Percentiles rank a stretch among this genome's conserved stretches.
Conservation (phyloP, 2,329 filamentous ascomycete genomes). For the Beauveria medogensis region DNA sequence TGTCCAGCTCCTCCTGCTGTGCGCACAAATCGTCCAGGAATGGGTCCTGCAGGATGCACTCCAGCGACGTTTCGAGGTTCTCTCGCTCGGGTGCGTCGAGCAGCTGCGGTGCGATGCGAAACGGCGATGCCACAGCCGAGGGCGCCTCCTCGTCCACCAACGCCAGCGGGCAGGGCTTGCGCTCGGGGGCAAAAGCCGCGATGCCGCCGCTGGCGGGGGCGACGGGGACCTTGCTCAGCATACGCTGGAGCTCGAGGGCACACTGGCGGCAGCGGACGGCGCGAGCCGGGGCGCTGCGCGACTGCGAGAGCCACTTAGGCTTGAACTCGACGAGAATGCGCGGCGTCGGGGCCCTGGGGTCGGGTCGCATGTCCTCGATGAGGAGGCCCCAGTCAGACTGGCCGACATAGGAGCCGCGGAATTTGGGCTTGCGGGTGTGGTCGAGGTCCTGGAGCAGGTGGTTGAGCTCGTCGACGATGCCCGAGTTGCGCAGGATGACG, state of each 20-base stretch:
- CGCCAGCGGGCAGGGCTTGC: slow-evolving; percentile 56
- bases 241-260: slow-evolving; percentile 41
- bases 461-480: slow-evolving; percentile 40
- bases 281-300: slow-evolving; percentile 56
- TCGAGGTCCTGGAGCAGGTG: slow-evolving; percentile 43
- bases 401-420: slow-evolving; percentile 41
- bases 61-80: slow-evolving; percentile 18
- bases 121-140: slow-evolving; percentile 34
- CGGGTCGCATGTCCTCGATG: slow-evolving; percentile 60
- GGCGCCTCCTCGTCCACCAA: slow-evolving; percentile 45
- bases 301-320: slow-evolving; percentile 76
- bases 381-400: slow-evolving; percentile 58
- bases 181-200: slow-evolving; percentile 24
- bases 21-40: slow-evolving; percentile 27
- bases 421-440: slow-evolving; percentile 33
- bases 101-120: slow-evolving; percentile 29
- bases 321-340: slow-evolving; percentile 62
- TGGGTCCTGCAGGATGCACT: slow-evolving; percentile 24
- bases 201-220: slow-evolving; percentile 5
- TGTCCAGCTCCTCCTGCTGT: slow-evolving; percentile 35
- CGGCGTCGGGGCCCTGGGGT: slow-evolving; percentile 12
- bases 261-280: slow-evolving; percentile 68
- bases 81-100: slow-evolving; percentile 22
- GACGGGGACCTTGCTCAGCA: slow-evolving; percentile 19
- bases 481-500: slow-evolving; percentile 28